Evolutionary conservation across 306 rosid genomes (phyloP), one percentile per base, ranked within the genome.

Genomic region (Trifolium dubium): DNA sequence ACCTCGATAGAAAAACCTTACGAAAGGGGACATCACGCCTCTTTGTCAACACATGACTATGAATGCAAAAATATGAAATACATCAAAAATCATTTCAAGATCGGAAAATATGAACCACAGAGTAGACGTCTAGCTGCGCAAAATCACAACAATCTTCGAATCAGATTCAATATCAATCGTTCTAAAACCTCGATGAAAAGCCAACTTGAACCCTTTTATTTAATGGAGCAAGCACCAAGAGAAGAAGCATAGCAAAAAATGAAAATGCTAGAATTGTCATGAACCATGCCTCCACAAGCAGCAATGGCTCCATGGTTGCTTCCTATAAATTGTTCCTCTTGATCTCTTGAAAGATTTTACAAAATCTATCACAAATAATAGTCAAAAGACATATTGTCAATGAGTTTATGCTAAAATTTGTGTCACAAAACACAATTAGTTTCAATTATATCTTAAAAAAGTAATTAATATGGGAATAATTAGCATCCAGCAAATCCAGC

Each of bases 401-500:
- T 5, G 18, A 30, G 18, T 5, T 31, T 32, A 13, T 60, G 43
- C 7, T 32, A 60, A 60, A 6, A 5, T 15, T 31, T 60, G 23
- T 31, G 12, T 31, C 39, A 35, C 39, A 35, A 35, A 35, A 6
- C 23, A 13, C 41, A 61, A 14, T 31, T 32, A 61, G 17, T 64
- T 10, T 17, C n/a, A 37, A 39, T 35, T 5, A 15, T 34, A 44
- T 59, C 28, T 32, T 69, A 31, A 69, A 69, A 51, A 18, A 31
- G 50, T 18, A 53, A 53, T 0, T 17, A 70, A 7, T 5, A 10
- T 37, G 18, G 18, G 8, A 63, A 62, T 49, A 0, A 17, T 73
- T 39, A 11, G 10, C 3, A 11, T 66, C 49, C 35, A 77, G 37
- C 9, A 37, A 35, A 61, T 61, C 35, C 46, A 77, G 35, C 59